A percentile compares a stretch with the other conserved stretches of the same genome.
These are phyloP conservation scores for Globisporangium spiculum DNA, from an alignment of 352 stramenopile genomes.

Conservation along the genomic window DNA sequence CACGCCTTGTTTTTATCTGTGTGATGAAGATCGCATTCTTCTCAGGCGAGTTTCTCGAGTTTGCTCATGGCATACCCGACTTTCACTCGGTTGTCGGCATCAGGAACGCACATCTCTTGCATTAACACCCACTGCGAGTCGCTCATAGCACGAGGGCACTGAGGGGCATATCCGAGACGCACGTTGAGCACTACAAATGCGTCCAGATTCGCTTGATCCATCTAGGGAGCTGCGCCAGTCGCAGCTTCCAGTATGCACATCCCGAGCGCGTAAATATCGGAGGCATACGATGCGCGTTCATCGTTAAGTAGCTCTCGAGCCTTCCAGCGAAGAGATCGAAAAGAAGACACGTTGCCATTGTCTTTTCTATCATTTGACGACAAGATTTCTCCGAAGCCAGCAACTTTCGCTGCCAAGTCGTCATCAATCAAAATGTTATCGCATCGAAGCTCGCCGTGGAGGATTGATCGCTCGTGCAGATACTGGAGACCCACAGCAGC, in stretches of 20 bases:
- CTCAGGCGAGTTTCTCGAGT: background rate
- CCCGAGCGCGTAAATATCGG: background rate
- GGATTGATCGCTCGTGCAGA: background rate
- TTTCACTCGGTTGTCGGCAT: background rate
- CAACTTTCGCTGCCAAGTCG: background rate
- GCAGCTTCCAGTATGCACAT: constrained; percentile 5
- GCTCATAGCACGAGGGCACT: background rate
- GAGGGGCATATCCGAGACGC: background rate
- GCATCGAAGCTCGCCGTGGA: background rate
- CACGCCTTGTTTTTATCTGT: background rate
- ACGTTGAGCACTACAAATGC: background rate
- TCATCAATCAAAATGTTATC: background rate
- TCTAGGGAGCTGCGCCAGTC: background rate
- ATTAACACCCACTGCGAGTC: background rate
- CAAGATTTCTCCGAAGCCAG: background rate
- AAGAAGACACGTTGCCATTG: background rate
- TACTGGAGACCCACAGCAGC: background rate
- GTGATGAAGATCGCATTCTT: background rate
- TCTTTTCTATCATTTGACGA: background rate
- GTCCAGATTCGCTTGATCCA: background rate
- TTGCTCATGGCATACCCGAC: background rate
- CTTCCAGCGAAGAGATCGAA: background rate
- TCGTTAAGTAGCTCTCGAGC: background rate
- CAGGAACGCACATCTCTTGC: background rate
- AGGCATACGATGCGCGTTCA: background rate